These are phyloP conservation scores for Lactarius pseudohatsudake DNA, from an alignment of 768 basidiomycete species.

Conservation along the genomic window DNA sequence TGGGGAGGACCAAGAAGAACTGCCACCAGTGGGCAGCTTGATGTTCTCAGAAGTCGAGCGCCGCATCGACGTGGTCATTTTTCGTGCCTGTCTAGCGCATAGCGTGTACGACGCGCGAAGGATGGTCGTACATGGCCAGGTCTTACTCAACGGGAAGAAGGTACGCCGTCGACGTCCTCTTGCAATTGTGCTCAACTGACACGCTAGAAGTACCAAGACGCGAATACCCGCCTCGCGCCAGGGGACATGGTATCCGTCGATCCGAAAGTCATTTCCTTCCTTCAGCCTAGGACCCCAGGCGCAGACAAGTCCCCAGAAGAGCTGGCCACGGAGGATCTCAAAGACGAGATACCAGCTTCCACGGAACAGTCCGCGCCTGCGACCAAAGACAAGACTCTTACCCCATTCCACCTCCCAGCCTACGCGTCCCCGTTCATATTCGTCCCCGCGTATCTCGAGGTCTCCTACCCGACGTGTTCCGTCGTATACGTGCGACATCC, in stretches of 20 bases:
- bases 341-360: slow-evolving; percentile 28
- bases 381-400: slow-evolving; percentile 38
- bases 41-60: slow-evolving; percentile 96
- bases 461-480: slow-evolving; percentile 85
- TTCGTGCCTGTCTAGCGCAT: slow-evolving; percentile 82
- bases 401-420: slow-evolving; percentile 81
- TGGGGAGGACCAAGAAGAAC: slow-evolving; percentile 48
- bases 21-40: slow-evolving; percentile 91
- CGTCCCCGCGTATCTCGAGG: slow-evolving; percentile 88
- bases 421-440: slow-evolving; percentile 92
- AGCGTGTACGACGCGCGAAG: slow-evolving; percentile 89
- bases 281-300: slow-evolving; percentile 41
- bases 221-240: slow-evolving; percentile 86
- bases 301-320: slow-evolving; percentile 28
- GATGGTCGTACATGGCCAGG: slow-evolving; percentile 83
- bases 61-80: slow-evolving; percentile 88
- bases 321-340: slow-evolving; percentile 27
- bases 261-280: slow-evolving; percentile 73
- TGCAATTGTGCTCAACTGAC: not conserved
- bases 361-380: slow-evolving; percentile 9
- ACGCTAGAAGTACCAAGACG: slow-evolving; percentile 63
- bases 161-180: slow-evolving; percentile 44
- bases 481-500: slow-evolving; percentile 94
- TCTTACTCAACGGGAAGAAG: slow-evolving; percentile 86
- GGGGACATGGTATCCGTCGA: slow-evolving; percentile 94